Conservation (phyloP, 129 eudicot species). For the Silybum marianum region DNA sequence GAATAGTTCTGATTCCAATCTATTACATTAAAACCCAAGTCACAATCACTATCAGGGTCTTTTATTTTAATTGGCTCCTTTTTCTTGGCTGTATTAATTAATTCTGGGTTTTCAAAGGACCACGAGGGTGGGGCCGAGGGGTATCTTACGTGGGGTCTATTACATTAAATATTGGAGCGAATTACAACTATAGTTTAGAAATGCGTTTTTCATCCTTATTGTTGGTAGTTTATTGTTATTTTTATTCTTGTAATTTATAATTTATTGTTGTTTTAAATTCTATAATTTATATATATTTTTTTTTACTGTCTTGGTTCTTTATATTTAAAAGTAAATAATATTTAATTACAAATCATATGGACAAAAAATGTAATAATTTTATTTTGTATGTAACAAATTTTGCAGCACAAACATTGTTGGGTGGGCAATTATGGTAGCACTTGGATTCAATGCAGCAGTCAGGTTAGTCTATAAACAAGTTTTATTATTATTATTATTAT, state of each 20-base stretch:
- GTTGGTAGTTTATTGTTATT: too few relatives aligned
- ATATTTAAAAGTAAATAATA: too few relatives aligned
- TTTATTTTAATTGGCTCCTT: not conserved
- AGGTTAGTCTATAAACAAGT: slow-evolving; percentile 30
- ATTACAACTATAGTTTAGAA: too few relatives aligned
- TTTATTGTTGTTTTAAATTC: too few relatives aligned
- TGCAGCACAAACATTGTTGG: slow-evolving; percentile 58
- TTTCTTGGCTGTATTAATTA: not conserved
- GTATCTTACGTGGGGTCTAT: not conserved
- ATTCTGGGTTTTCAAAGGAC: too few relatives aligned
- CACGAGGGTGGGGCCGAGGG: not conserved
- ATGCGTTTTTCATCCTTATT: too few relatives aligned
- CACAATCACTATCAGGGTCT: not conserved
- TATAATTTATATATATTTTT: too few relatives aligned
- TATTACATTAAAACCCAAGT: not conserved
- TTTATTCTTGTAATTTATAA: too few relatives aligned
- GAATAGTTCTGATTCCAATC: not conserved
- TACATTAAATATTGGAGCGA: not conserved
- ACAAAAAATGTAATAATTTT: too few relatives aligned
- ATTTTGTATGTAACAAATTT: slow-evolving; percentile 6
- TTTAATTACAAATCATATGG: too few relatives aligned
- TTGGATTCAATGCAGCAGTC: slow-evolving; percentile 58
- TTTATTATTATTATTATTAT: too few relatives aligned
- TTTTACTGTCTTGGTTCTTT: too few relatives aligned
- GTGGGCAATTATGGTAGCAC: slow-evolving; percentile 50